phyloP scores from a whole-genome alignment of 2,329 filamentous ascomycete species.

The Beauveria varroae region DNA sequence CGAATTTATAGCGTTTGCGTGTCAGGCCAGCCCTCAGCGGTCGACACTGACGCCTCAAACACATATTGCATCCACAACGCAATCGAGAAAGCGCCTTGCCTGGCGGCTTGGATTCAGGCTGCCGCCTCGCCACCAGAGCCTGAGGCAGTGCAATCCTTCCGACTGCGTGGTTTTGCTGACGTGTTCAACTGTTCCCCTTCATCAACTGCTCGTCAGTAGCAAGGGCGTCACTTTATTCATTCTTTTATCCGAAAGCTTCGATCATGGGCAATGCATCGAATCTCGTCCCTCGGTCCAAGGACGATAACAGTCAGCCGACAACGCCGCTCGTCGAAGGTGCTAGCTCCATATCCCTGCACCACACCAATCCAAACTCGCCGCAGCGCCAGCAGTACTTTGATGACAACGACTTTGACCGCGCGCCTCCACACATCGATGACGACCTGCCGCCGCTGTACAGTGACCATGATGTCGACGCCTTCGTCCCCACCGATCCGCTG shows the following conservation, averaged over 20 bases:
- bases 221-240: too few relatives aligned
- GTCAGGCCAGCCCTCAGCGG: too few relatives aligned
- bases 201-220: neutral
- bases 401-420: conserved; percentile 30
- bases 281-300: conserved; percentile 4
- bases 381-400: conserved; percentile 26
- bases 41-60: conserved; percentile 6
- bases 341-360: conserved; percentile 21
- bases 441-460: conserved; percentile 40
- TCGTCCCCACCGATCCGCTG: conserved; percentile 19
- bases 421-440: conserved; percentile 20
- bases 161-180: neutral
- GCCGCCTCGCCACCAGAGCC: neutral
- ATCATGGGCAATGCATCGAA: conserved; percentile 21
- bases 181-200: neutral
- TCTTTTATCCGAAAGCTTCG: neutral
- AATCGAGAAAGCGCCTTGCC: neutral
- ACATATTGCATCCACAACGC: neutral
- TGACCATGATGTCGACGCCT: conserved; percentile 24
- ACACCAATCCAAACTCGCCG: conserved; percentile 13
- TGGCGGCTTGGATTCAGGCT: neutral
- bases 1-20: neutral
- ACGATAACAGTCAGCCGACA: conserved; percentile 13
- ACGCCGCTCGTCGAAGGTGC: conserved; percentile 20
- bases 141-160: neutral